phyloP scores from a whole-genome alignment of 1,139 yeast genomes.

The Yamadazyma siamensis region DNA sequence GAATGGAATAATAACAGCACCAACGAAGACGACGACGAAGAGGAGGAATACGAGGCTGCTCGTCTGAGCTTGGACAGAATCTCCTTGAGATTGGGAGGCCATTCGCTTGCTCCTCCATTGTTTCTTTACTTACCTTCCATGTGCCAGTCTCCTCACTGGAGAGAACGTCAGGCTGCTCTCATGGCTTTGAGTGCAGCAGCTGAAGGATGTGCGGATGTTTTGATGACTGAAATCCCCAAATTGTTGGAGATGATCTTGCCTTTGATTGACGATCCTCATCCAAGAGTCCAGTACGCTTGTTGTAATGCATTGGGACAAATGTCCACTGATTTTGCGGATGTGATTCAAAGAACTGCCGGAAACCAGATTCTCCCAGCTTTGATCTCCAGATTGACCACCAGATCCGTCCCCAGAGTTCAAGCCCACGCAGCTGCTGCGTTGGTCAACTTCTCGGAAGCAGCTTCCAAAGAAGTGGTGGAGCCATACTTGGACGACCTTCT shows the following conservation, averaged over 20 bases:
- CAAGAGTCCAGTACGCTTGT: slow-evolving; percentile 95
- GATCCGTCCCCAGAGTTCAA: slow-evolving; percentile 85
- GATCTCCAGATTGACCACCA: slow-evolving; percentile 69
- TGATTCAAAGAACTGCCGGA: slow-evolving; percentile 79
- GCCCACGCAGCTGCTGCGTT: slow-evolving; percentile 98
- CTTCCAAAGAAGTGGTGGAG: slow-evolving; percentile 80
- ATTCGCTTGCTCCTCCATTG: slow-evolving; percentile 76
- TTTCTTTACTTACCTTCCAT: slow-evolving; percentile 84
- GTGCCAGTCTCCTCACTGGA: slow-evolving; percentile 77
- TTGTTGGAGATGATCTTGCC: slow-evolving; percentile 84
- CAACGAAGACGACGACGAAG: slow-evolving; percentile 76
- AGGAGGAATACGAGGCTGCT: slow-evolving; percentile 85
- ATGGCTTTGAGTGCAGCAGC: slow-evolving; percentile 98
- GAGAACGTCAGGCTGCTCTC: slow-evolving; percentile 93
- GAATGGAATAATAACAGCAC: slow-evolving; percentile 88
- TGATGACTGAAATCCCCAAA: slow-evolving; percentile 77
- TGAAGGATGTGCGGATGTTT: slow-evolving; percentile 91
- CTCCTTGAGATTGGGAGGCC: slow-evolving; percentile 79
- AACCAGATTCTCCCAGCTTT: slow-evolving; percentile 81
- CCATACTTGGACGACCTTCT: slow-evolving; percentile 85
- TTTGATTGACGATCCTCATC: slow-evolving; percentile 73
- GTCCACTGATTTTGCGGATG: slow-evolving; percentile 94
- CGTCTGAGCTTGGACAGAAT: slow-evolving; percentile 92
- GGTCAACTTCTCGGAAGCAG: slow-evolving; percentile 92
- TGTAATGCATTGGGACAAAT: slow-evolving; percentile 97